Percentiles rank a stretch among this genome's conserved stretches.
phyloP scores from a whole-genome alignment of 2,329 filamentous ascomycete species.

The Neophaeococcomyces aloes region DNA sequence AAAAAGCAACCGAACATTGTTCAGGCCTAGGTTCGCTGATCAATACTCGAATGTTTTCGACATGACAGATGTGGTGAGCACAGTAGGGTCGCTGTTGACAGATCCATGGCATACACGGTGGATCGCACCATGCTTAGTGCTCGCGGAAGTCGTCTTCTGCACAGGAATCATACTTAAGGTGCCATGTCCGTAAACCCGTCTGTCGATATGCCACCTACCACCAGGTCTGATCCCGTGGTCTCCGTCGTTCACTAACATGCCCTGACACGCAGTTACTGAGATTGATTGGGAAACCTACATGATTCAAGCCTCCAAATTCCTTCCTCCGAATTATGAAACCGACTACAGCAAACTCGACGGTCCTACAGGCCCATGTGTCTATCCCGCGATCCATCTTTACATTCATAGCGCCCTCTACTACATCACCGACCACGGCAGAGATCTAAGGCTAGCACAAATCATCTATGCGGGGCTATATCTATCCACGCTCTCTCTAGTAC shows the following conservation, averaged over 20 bases:
- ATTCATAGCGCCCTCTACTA: slow-evolving; percentile 72
- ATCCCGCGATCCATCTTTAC: slow-evolving; percentile 89
- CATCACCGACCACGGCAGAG: slow-evolving; percentile 61
- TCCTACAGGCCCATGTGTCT: slow-evolving; percentile 84
- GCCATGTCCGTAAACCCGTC: slow-evolving; percentile 54
- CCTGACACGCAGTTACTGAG: slow-evolving; percentile 61
- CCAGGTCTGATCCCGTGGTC: too few species aligned
- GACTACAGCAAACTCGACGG: slow-evolving; percentile 81
- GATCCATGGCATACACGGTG: slow-evolving; percentile 49
- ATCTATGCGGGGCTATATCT: slow-evolving; percentile 76
- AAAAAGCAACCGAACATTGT: too few species aligned
- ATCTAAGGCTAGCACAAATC: slow-evolving; percentile 72
- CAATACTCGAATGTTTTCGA: neutral
- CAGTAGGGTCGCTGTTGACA: slow-evolving; percentile 30
- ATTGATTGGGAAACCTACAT: slow-evolving; percentile 98
- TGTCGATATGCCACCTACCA: too few species aligned
- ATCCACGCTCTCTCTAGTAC: slow-evolving; percentile 60
- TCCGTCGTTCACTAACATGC: neutral
- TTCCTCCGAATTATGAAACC: slow-evolving; percentile 59
- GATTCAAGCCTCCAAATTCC: slow-evolving; percentile 73
- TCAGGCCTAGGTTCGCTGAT: neutral
- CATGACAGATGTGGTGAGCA: neutral
- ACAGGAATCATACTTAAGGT: slow-evolving; percentile 67
- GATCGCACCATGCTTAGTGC: slow-evolving; percentile 56
- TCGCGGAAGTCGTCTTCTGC: slow-evolving; percentile 62